Conservation (phyloP, 305 asterid genomes). For the Ruellia speciosa region DNA sequence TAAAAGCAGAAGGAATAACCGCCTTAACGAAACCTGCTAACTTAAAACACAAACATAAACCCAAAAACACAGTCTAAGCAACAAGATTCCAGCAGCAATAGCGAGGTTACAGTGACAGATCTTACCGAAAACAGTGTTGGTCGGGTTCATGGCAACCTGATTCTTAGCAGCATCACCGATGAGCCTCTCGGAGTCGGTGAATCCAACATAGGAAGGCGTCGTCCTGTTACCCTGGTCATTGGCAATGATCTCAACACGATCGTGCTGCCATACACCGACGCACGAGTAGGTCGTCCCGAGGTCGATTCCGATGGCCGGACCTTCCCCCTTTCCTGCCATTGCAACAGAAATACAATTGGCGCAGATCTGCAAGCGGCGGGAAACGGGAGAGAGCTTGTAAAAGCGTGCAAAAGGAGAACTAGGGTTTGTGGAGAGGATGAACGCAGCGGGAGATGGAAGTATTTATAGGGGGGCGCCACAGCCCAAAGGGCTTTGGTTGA, state of each 20-base stretch:
- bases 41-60: neutral
- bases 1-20: neutral
- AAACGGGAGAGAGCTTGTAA: neutral
- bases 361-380: constrained; percentile 12
- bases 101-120: neutral
- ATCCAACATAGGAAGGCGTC: constrained; percentile 73
- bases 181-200: constrained; percentile 72
- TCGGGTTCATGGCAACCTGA: constrained; percentile 91
- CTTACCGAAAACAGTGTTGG: constrained; percentile 89
- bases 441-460: neutral
- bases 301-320: constrained; percentile 81
- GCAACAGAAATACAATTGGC: neutral
- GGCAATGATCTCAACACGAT: constrained; percentile 78
- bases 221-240: constrained; percentile 86
- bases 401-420: neutral
- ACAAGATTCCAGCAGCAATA: neutral
- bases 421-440: constrained; percentile 16
- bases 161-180: constrained; percentile 90
- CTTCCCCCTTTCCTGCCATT: constrained; percentile 80
- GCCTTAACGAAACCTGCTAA: neutral
- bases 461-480: constrained; percentile 16
- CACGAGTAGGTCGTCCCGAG: constrained; percentile 79
- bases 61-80: neutral
- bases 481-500: neutral
- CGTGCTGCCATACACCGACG: constrained; percentile 87